phyloP scores from a whole-genome alignment of 2,329 filamentous ascomycete genomes.

The Diaporthe vaccinii region DNA sequence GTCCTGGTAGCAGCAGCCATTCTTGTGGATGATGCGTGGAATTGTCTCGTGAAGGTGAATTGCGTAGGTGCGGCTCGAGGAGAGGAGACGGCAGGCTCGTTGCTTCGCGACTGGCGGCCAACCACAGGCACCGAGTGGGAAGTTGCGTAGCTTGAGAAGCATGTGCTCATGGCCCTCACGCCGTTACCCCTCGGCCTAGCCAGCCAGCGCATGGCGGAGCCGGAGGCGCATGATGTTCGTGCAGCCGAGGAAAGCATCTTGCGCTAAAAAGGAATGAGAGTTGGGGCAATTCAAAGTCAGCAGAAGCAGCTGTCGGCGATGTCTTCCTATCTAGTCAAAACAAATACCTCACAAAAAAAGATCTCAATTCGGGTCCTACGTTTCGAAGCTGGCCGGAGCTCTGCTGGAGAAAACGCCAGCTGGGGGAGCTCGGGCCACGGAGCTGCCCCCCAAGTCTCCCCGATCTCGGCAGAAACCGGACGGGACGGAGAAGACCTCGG shows the following conservation, averaged over 20 bases:
- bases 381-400: constrained; percentile 22
- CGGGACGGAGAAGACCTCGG: constrained; percentile 2
- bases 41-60: constrained; percentile 48
- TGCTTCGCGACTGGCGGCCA: constrained; percentile 16
- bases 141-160: constrained; percentile 31
- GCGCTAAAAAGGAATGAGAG: background rate
- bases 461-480: constrained; percentile 41
- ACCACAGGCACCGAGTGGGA: constrained; percentile 14
- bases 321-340: constrained; percentile 14
- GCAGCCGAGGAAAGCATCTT: constrained; percentile 39
- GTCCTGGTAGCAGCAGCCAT: constrained; percentile 76
- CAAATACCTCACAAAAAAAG: constrained; percentile 1
- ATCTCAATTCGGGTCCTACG: constrained; percentile 10
- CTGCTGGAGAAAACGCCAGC: constrained; percentile 36
- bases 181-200: constrained; percentile 39
- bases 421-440: constrained; percentile 32
- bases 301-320: constrained; percentile 2
- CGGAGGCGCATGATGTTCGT: constrained; percentile 36
- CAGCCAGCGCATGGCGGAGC: constrained; percentile 37
- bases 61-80: constrained; percentile 15
- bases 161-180: constrained; percentile 41
- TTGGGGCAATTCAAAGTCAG: background rate
- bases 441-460: constrained; percentile 10
- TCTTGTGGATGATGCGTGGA: constrained; percentile 62
- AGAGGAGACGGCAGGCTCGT: constrained; percentile 11